A percentile compares a stretch with the other conserved stretches of the same genome.
Evolutionary conservation across 2,329 filamentous ascomycete species (phyloP).

Genomic region (Zopfia rhizophila): DNA sequence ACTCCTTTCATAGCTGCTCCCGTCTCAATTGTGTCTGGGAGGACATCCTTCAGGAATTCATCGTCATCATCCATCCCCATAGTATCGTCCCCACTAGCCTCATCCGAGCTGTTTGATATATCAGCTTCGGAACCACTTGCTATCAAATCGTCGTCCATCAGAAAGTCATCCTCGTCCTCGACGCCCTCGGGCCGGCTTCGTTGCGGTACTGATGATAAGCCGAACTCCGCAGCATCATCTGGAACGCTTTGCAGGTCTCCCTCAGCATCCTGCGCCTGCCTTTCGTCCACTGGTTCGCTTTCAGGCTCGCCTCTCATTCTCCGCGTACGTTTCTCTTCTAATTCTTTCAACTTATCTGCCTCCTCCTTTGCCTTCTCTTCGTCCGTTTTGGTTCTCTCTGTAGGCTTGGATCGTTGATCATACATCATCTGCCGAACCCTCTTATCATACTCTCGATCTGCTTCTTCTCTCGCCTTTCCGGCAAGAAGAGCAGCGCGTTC

Average conservation of each 20-base stretch:
- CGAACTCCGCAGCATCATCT: constrained; percentile 71
- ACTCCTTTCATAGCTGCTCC: constrained; percentile 54
- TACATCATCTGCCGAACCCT: constrained; percentile 83
- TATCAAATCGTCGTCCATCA: constrained; percentile 88
- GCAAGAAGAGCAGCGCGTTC: constrained; percentile 70
- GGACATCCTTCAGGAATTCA: constrained; percentile 58
- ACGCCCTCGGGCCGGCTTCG: constrained; percentile 56
- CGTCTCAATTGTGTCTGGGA: constrained; percentile 42
- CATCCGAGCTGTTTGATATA: constrained; percentile 44
- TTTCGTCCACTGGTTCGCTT: constrained; percentile 72
- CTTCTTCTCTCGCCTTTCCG: constrained; percentile 70
- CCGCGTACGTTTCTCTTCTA: constrained; percentile 83
- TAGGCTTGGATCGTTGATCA: constrained; percentile 85
- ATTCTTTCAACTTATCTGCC: constrained; percentile 76
- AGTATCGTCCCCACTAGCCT: constrained; percentile 42
- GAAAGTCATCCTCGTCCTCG: constrained; percentile 94
- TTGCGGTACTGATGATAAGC: constrained; percentile 67
- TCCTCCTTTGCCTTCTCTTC: constrained; percentile 86
- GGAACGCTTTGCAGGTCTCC: constrained; percentile 41
- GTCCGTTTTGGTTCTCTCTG: constrained; percentile 88
- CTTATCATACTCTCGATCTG: constrained; percentile 89
- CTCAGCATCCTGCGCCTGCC: constrained; percentile 55
- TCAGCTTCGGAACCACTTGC: constrained; percentile 76
- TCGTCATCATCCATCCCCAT: constrained; percentile 58
- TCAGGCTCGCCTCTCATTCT: constrained; percentile 89